phyloP scores from a whole-genome alignment of 495 filamentous ascomycete genomes.

The Penicillium chermesinum region DNA sequence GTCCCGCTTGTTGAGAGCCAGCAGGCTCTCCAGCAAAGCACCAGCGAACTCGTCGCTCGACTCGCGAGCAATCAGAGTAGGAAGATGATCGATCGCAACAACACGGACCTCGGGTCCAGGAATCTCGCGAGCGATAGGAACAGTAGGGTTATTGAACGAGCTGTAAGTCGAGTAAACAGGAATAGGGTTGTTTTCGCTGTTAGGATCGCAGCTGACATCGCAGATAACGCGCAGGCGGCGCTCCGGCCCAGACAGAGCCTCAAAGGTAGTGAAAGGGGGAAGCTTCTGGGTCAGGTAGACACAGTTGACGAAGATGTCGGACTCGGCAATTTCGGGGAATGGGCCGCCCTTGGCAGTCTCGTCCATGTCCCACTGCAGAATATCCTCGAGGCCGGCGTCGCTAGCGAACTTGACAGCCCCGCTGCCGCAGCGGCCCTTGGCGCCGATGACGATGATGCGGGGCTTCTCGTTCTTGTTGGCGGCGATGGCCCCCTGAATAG shows the following conservation, averaged over 20 bases:
- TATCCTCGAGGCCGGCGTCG: conserved; percentile 68
- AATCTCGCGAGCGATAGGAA: conserved; percentile 55
- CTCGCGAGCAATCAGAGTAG: conserved; percentile 79
- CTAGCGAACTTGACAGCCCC: conserved; percentile 78
- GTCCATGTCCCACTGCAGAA: conserved; percentile 87
- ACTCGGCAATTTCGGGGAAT: conserved; percentile 72
- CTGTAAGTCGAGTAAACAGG: conserved; percentile 72
- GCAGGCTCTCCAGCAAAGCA: conserved; percentile 71
- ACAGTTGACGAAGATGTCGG: conserved; percentile 82
- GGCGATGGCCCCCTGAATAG: conserved; percentile 27
- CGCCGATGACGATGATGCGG: conserved; percentile 55
- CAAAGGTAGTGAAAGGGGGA: conserved; percentile 59
- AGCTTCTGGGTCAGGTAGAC: conserved; percentile 72
- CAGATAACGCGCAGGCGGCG: conserved; percentile 81
- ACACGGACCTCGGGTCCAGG: conserved; percentile 61
- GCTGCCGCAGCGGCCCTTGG: conserved; percentile 78
- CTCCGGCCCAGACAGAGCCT: conserved; percentile 60
- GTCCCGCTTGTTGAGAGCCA: conserved; percentile 70
- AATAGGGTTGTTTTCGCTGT: conserved; percentile 71
- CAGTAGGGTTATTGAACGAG: conserved; percentile 78
- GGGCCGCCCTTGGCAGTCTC: conserved; percentile 79
- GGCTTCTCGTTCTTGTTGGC: conserved; percentile 54
- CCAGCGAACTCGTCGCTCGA: conserved; percentile 80
- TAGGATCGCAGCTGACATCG: conserved; percentile 77
- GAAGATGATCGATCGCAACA: conserved; percentile 88